Evolutionary conservation across 768 basidiomycete species (phyloP).

Genomic region (Gyrodon lividus): DNA sequence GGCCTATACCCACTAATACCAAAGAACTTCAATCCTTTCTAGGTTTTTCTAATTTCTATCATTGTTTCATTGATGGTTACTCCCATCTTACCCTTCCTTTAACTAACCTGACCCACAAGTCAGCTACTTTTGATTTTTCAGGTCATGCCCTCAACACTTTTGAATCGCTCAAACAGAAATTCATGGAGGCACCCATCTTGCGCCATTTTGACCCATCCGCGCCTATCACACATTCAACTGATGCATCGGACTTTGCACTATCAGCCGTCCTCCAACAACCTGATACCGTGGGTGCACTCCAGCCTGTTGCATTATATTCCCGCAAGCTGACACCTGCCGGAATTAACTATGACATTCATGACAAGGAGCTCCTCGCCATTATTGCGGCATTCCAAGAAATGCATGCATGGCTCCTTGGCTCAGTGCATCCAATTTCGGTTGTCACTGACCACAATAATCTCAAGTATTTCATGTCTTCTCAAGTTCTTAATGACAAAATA

Average conservation of each 20-base stretch:
- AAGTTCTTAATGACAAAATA: too few species aligned
- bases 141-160: conserved; percentile 14
- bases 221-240: conserved; percentile 13
- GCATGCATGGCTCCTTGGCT: conserved; percentile 28
- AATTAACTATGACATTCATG: conserved; percentile 41
- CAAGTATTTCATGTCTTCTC: conserved; percentile 27
- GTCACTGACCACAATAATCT: conserved; percentile 33
- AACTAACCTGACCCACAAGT: conserved; percentile 28
- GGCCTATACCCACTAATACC: conserved; percentile 26
- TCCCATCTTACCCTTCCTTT: conserved; percentile 33
- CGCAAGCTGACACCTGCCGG: conserved; percentile 29
- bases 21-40: conserved; percentile 28
- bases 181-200: conserved; percentile 20
- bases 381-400: conserved; percentile 29
- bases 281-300: conserved; percentile 18
- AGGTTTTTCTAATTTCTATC: conserved; percentile 34
- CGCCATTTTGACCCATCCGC: conserved; percentile 13
- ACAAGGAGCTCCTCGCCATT: conserved; percentile 46
- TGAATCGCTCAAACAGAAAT: conserved; percentile 18
- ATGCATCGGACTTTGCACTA: conserved; percentile 19
- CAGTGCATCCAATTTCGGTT: conserved; percentile 10
- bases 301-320: conserved; percentile 34
- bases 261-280: conserved; percentile 9
- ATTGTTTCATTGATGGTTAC: conserved; percentile 36
- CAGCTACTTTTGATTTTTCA: conserved; percentile 26